A percentile compares a stretch with the other conserved stretches of the same genome.
These are phyloP conservation scores for Xylona heveae DNA, from an alignment of 495 filamentous ascomycete genomes.

Conservation along the genomic window DNA sequence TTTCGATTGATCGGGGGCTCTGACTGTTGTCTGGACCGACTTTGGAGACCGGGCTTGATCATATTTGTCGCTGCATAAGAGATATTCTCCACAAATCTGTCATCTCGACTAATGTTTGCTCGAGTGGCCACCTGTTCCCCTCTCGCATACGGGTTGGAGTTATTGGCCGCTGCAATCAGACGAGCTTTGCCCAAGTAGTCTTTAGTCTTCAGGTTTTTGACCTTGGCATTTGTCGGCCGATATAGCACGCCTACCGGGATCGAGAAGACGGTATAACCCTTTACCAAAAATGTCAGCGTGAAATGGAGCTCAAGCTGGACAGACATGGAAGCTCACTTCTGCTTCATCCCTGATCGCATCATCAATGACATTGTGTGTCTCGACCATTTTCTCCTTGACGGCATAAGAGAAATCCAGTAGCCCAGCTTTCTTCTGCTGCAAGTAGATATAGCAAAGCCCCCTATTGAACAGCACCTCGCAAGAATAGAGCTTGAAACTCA, in stretches of 20 bases:
- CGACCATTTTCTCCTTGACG: constrained; percentile 85
- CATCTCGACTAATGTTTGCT: constrained; percentile 32
- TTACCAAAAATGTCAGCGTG: constrained; percentile 4
- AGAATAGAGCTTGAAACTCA: constrained; percentile 90
- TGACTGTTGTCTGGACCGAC: constrained; percentile 53
- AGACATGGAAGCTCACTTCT: constrained; percentile 34
- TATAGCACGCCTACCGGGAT: constrained; percentile 93
- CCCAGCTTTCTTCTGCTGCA: constrained; percentile 73
- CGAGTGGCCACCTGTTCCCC: constrained; percentile 34
- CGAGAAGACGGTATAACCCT: constrained; percentile 98
- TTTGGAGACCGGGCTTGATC: constrained; percentile 61
- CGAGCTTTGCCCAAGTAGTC: constrained; percentile 92
- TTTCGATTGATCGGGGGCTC: constrained; percentile 72
- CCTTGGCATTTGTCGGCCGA: constrained; percentile 89
- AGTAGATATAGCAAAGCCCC: constrained; percentile 91
- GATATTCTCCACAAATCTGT: constrained; percentile 55
- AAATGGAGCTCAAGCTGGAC: neutral
- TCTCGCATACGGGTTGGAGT: constrained; percentile 51
- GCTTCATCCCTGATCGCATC: constrained; percentile 87
- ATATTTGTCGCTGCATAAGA: constrained; percentile 83
- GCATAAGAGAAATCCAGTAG: constrained; percentile 84
- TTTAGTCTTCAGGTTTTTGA: constrained; percentile 91
- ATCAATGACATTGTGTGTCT: constrained; percentile 93
- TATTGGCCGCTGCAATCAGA: constrained; percentile 79
- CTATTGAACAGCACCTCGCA: constrained; percentile 98